Evolutionary conservation across 73 alveolate species (phyloP), one percentile per base, ranked within the genome.

Genomic region (Stentor coeruleus): DNA sequence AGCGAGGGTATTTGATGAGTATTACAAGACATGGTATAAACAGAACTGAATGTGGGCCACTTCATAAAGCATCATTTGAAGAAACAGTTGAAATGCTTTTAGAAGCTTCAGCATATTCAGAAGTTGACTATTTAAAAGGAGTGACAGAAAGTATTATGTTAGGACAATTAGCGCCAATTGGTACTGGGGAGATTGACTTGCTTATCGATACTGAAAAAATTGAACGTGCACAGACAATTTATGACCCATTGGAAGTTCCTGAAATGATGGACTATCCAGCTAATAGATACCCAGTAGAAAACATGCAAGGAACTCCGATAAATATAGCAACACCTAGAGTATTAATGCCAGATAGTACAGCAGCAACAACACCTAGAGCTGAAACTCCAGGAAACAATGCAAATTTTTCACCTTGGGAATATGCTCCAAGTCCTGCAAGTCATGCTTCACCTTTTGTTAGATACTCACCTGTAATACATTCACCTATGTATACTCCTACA

Each of bases 61-160:
- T 83, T 76, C 59, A 77, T 81, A 91, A 89, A 31, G 83, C 92
- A 59, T 88, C 98, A 15, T 97, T 97, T 74, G 99, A 97, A 87
- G 99, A 97, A 90, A 97, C 99, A 14, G 99, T 98, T 2, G 99
- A 98, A 89, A 98, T 98, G 37, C 89, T 98, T 83, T 88, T 96
- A 77, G 99, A 98, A 85, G 99, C 99, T 0, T 99, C 99, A 11
- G 95, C 96, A 33, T 97, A 94, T 89, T 93, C 97, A 28, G 99
- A 95, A 89, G 89, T 79, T 38, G 99, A 97, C 87, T 87, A 85
- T 26, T 87, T 96, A 35, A 93, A 75, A 85, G 99, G 99, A 3
- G 93, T 96, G 3, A 92, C 99, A 35, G 99, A 97, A 91, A 97
- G 94, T 90, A 93, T 97, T 79, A 94, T 97, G 74, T 87, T 97